Percentiles rank a stretch among this genome's conserved stretches.
These are phyloP conservation scores for Plenodomus tracheiphilus DNA, from an alignment of 2,329 filamentous ascomycete genomes.

Conservation along the genomic window DNA sequence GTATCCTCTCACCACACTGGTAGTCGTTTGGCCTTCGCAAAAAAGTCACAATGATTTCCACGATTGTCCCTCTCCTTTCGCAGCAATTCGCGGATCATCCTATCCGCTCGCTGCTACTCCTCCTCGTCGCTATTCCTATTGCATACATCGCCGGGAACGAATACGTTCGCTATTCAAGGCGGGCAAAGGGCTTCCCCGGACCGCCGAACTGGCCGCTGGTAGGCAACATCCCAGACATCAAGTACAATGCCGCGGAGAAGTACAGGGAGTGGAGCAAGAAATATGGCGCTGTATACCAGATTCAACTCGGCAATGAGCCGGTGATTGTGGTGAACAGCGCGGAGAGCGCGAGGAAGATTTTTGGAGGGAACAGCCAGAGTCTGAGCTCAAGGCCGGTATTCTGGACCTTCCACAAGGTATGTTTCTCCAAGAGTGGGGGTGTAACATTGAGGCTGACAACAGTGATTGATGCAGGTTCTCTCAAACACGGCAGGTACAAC, in stretches of 20 bases:
- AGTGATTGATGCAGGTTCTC: conserved; percentile 57
- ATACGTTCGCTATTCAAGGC: conserved; percentile 36
- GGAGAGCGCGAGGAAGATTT: conserved; percentile 46
- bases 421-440: background rate
- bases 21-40: background rate
- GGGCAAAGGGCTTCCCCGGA: conserved; percentile 45
- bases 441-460: too few relatives aligned
- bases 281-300: conserved; percentile 50
- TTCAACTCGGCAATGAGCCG: conserved; percentile 51
- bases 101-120: conserved; percentile 22
- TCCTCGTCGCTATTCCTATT: conserved; percentile 34
- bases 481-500: conserved; percentile 69
- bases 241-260: conserved; percentile 48
- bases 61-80: conserved; percentile 27
- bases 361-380: conserved; percentile 48
- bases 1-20: background rate
- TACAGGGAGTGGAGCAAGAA: conserved; percentile 49
- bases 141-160: conserved; percentile 45
- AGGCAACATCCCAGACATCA: conserved; percentile 50
- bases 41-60: conserved; percentile 31
- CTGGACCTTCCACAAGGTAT: conserved; percentile 52
- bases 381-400: conserved; percentile 49
- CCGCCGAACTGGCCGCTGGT: conserved; percentile 46
- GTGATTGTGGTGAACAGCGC: conserved; percentile 51
- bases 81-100: conserved; percentile 28